These are phyloP conservation scores for Moesziomyces antarcticus DNA, from an alignment of 1,284 basidiomycete species.

Conservation along the genomic window DNA sequence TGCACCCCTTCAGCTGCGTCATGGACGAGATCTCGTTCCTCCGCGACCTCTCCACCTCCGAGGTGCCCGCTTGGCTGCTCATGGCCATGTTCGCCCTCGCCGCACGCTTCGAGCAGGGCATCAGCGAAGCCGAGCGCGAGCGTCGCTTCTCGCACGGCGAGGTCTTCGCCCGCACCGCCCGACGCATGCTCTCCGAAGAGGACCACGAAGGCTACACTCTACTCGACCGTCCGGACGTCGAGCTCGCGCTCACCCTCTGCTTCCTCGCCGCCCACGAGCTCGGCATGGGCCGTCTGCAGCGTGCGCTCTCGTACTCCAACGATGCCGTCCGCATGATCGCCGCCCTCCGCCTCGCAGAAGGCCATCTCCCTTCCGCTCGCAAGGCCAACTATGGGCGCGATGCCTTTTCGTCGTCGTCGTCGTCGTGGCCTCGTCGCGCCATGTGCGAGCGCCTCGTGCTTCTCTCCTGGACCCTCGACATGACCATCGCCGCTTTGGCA, in stretches of 20 bases:
- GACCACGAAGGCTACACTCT: conserved; percentile 41
- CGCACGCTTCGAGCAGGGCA: conserved; percentile 67
- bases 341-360: conserved; percentile 38
- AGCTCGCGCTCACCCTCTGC: conserved; percentile 68
- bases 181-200: conserved; percentile 55
- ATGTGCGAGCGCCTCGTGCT: conserved; percentile 47
- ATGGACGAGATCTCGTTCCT: conserved; percentile 70
- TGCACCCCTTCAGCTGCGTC: conserved; percentile 69
- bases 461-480: conserved; percentile 49
- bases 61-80: conserved; percentile 68
- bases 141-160: conserved; percentile 46
- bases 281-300: conserved; percentile 65
- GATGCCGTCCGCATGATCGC: conserved; percentile 37
- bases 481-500: conserved; percentile 35
- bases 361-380: conserved; percentile 27
- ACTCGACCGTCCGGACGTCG: conserved; percentile 62
- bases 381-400: conserved; percentile 31
- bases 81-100: conserved; percentile 70
- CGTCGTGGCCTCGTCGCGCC: conserved; percentile 35
- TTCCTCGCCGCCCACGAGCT: conserved; percentile 69
- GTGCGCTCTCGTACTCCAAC: conserved; percentile 68
- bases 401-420: conserved; percentile 21
- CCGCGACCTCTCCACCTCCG: conserved; percentile 69
- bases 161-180: conserved; percentile 45
- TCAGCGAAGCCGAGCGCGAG: conserved; percentile 37